Conservation (phyloP, 202 grass and related monocot genomes). For the Setaria viridis region DNA sequence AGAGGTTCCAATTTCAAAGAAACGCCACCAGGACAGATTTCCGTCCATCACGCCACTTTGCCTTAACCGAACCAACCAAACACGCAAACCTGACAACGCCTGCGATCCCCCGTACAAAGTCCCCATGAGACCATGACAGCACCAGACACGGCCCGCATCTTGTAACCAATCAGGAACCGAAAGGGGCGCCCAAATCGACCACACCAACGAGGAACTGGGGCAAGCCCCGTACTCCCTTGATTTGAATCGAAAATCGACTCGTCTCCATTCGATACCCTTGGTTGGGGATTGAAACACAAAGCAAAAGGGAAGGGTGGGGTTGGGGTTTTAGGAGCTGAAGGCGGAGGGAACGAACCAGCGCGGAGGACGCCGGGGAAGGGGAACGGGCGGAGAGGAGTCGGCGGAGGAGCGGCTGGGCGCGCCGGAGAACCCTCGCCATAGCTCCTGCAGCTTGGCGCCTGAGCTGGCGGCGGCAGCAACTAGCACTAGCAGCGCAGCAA, state of each 20-base stretch:
- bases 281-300: neutral
- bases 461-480: neutral
- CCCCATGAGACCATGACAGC: neutral
- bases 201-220: neutral
- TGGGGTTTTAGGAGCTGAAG: neutral
- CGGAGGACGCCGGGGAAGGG: neutral
- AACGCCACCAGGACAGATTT: neutral
- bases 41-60: neutral
- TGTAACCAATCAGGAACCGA: neutral
- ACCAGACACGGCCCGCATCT: neutral
- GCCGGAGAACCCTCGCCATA: slow-evolving; percentile 38
- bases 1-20: neutral
- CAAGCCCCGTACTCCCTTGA: neutral
- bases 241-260: neutral
- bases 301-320: neutral
- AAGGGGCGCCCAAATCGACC: neutral
- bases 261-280: neutral
- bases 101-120: neutral
- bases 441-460: neutral
- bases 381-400: slow-evolving; percentile 1
- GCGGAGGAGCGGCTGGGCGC: slow-evolving; percentile 9
- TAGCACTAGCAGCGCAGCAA: no score
- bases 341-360: slow-evolving; percentile 7
- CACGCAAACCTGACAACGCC: neutral
- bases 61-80: neutral